Base-by-base conservation (phyloP, 106 monocot species). In the Iris macrosiphon region DNA sequence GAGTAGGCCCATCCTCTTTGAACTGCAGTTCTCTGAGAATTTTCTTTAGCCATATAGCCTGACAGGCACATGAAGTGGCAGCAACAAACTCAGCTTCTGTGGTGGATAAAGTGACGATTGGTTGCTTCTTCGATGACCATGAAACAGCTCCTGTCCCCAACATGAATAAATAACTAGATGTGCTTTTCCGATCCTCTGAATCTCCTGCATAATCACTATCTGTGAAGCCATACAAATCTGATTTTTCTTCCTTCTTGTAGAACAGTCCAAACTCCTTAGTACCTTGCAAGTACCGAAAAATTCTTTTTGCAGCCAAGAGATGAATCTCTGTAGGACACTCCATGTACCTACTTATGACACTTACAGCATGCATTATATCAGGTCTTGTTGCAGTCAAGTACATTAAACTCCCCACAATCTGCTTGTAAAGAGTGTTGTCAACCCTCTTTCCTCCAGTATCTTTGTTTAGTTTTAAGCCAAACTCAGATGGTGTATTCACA, bases 311-410 rank as follows among this genome's bases (percentile, higher is more conserved):
- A 41, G 40, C 60, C 6, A 32, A 26, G 4, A 59, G 7, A 66
- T 72, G 73, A 32, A 52, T 40, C 26, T 53, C 34, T 31, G 28
- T 60, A 14, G 66, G 50, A 40, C 26, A 26, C 15, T 66, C 32
- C 66, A 60, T 66, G 24, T 52, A 60, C 54, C 52, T 65, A 7
- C 33, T 53, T 0, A 60, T 43, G 1, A 73, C 21, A 39, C 50
- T 44, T 26, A 73, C 65, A 24, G 17, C 29, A 73, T 66, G 39
- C 52, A 54, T 52, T 49, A 73, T 60, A 21, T 73, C 42, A 48
- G 73, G 73, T 23, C 73, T 59, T 66, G 59, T 73, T 40, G 48
- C 29, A 10, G 40, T 59, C 16, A 65, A 24, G 45, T 73, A 73
- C 49, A 65, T 50, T 26, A 73, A 73, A 34, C 59, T 45, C 4